A percentile compares a stretch with the other conserved stretches of the same genome.
Conservation (phyloP, 805 yeast genomes). For the Ogataea methylovora region DNA sequence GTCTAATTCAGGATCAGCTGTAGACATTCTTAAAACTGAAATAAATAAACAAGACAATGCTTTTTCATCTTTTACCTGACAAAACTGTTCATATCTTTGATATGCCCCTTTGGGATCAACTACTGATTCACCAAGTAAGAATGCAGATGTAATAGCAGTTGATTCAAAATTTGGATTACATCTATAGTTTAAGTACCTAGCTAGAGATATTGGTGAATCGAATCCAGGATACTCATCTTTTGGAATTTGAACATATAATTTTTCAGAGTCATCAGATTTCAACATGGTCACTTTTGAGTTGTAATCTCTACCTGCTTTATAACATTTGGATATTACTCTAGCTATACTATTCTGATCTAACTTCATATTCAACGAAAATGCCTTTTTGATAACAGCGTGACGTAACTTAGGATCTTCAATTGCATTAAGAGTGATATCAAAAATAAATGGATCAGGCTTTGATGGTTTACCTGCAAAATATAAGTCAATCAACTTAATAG, state of each 20-base stretch:
- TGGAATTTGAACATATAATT: no score
- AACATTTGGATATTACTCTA: constrained; percentile 17
- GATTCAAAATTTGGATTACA: constrained; percentile 6
- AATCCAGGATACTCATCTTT: not conserved
- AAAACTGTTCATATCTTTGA: constrained; percentile 16
- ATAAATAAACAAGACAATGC: constrained; percentile 38
- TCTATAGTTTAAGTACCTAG: constrained; percentile 14
- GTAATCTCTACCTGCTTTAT: constrained; percentile 8
- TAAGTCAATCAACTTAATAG: constrained; percentile 10
- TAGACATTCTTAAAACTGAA: constrained; percentile 31
- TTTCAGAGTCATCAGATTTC: not conserved
- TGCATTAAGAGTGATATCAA: constrained; percentile 17
- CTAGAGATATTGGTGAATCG: constrained; percentile 14
- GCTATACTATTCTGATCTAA: constrained; percentile 21
- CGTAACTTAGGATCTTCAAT: constrained; percentile 6
- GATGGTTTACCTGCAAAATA: constrained; percentile 5
- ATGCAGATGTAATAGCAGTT: constrained; percentile 15
- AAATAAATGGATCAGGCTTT: constrained; percentile 8
- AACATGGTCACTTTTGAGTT: not conserved
- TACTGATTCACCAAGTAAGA: constrained; percentile 26
- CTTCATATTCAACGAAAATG: constrained; percentile 1
- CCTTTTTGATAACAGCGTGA: constrained; percentile 7
- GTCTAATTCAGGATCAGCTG: not conserved
- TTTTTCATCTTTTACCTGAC: constrained; percentile 18
- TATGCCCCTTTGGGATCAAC: constrained; percentile 24